Evolutionary conservation across 768 basidiomycete species (phyloP).

Genomic region (Boletus pseudo-olivaceus): DNA sequence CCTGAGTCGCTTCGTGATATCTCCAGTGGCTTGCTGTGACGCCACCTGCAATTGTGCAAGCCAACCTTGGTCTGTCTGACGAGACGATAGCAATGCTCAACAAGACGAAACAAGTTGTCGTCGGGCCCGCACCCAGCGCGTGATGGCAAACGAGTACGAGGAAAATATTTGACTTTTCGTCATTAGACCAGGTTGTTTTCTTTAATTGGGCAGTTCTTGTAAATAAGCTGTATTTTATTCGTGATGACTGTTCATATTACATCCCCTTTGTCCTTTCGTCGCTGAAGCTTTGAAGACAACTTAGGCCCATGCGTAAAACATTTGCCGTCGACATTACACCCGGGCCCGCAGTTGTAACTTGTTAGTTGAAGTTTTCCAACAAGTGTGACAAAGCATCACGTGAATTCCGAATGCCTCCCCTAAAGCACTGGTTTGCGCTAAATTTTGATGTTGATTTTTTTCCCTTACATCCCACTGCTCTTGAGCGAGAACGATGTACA

Average conservation of each 20-base stretch:
- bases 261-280: too few species aligned
- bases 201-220: not conserved
- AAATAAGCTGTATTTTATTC: not conserved
- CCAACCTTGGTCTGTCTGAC: constrained; percentile 40
- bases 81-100: constrained; percentile 34
- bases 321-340: too few species aligned
- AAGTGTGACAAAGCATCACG: not conserved
- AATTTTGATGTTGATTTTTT: not conserved
- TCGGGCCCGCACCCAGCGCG: constrained; percentile 22
- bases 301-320: too few species aligned
- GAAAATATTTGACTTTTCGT: not conserved
- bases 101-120: constrained; percentile 39
- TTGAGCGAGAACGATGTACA: not conserved
- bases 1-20: not conserved
- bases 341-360: too few species aligned
- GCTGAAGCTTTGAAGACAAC: too few species aligned
- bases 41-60: constrained; percentile 44
- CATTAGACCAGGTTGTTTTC: not conserved
- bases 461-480: not conserved
- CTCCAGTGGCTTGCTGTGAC: constrained; percentile 44
- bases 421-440: constrained; percentile 1
- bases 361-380: too few species aligned
- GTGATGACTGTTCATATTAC: too few species aligned
- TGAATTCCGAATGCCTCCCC: not conserved
- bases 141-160: not conserved